Evolutionary conservation across 2,329 filamentous ascomycete genomes (phyloP).

Genomic region (Stachybotrys chlorohalonatus): DNA sequence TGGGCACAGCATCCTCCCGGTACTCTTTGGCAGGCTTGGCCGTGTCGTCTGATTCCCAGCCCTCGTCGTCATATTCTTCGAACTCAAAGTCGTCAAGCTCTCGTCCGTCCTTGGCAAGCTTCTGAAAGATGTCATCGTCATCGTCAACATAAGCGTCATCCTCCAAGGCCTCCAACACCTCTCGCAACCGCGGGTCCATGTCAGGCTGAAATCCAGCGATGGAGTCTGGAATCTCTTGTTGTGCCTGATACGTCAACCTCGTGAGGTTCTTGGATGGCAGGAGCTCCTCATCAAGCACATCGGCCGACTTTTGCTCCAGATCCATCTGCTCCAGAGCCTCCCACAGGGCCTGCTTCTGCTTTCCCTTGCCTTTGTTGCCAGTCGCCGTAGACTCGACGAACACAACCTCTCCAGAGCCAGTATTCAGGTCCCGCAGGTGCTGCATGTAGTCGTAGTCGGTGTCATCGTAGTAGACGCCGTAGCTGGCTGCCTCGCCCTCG

Average conservation of each 20-base stretch:
- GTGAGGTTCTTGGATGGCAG: constrained; percentile 72
- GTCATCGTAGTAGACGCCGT: constrained; percentile 93
- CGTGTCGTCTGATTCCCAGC: constrained; percentile 93
- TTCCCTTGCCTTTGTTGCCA: constrained; percentile 61
- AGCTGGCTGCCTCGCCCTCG: constrained; percentile 90
- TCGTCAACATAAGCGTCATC: constrained; percentile 91
- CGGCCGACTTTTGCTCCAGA: constrained; percentile 42
- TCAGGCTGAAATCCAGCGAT: constrained; percentile 94
- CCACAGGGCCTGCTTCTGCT: constrained; percentile 70
- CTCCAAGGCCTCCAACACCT: constrained; percentile 87
- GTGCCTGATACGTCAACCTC: constrained; percentile 75
- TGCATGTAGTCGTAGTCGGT: constrained; percentile 99
- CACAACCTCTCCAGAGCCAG: constrained; percentile 59
- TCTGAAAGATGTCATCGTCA: constrained; percentile 76
- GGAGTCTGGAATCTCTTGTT: constrained; percentile 85
- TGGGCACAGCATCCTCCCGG: constrained; percentile 35
- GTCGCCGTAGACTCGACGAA: constrained; percentile 68
- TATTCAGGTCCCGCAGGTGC: constrained; percentile 82
- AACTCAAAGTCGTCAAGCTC: constrained; percentile 78
- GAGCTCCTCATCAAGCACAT: constrained; percentile 63
- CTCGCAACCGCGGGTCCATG: constrained; percentile 88
- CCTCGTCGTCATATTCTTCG: constrained; percentile 59
- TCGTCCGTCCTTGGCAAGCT: constrained; percentile 57
- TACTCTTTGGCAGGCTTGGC: constrained; percentile 63
- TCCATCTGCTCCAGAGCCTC: constrained; percentile 65